These are phyloP conservation scores for Mucor circinelloides DNA, from an alignment of 371 early-diverging fungal genomes.

Conservation along the genomic window DNA sequence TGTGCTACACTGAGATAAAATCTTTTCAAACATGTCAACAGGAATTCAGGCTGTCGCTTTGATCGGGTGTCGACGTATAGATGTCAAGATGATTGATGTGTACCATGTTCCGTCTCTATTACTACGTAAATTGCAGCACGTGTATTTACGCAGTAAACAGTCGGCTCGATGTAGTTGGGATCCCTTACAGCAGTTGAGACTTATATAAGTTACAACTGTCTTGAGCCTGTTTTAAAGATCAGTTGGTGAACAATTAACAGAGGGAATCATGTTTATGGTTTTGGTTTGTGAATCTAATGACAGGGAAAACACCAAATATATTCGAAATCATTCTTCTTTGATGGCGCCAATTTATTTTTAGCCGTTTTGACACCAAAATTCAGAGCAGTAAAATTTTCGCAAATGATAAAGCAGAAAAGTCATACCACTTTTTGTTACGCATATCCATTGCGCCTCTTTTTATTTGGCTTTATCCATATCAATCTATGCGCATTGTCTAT, in stretches of 20 bases:
- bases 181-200: too few relatives aligned
- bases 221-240: neutral
- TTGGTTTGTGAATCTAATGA: neutral
- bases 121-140: neutral
- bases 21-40: neutral
- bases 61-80: neutral
- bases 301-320: neutral
- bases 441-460: neutral
- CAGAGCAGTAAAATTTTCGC: neutral
- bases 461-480: neutral
- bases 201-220: too few relatives aligned
- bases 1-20: neutral
- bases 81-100: neutral
- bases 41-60: neutral
- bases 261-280: neutral
- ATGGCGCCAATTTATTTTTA: neutral
- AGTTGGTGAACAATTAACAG: neutral
- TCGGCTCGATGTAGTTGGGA: neutral
- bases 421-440: constrained; percentile 11
- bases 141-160: neutral
- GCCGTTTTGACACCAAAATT: neutral
- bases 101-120: neutral
- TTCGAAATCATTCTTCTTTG: neutral
- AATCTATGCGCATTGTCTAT: neutral
- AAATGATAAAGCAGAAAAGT: neutral